Evolutionary conservation across 257 asterid genomes (phyloP).

Genomic region (Solanum tarapatanum): DNA sequence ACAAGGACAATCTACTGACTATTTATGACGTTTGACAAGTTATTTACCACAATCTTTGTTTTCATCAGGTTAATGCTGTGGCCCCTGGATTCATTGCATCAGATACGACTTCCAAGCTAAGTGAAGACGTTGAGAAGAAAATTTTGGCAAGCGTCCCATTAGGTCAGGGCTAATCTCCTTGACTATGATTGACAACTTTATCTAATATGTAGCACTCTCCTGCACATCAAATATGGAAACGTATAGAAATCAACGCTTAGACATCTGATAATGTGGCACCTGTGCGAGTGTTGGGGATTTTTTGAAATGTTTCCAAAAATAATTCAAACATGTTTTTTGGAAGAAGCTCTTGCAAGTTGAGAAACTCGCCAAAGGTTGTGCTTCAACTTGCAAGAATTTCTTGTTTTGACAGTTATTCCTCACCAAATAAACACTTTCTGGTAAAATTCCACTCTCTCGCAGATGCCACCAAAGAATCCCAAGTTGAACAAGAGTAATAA

Average conservation of each 20-base stretch:
- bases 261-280: background rate
- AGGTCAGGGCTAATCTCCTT: slow-evolving; percentile 34
- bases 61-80: slow-evolving; percentile 74
- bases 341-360: background rate
- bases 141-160: slow-evolving; percentile 63
- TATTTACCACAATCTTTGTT: background rate
- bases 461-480: background rate
- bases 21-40: background rate
- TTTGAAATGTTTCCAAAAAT: background rate
- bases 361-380: background rate
- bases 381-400: background rate
- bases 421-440: background rate
- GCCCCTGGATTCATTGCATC: slow-evolving; percentile 98
- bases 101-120: slow-evolving; percentile 86
- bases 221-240: background rate
- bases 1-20: background rate
- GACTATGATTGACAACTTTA: background rate
- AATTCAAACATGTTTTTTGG: background rate
- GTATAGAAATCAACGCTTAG: background rate
- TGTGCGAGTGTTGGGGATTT: background rate
- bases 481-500: background rate
- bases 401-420: background rate
- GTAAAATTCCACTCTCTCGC: background rate
- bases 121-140: slow-evolving; percentile 68
- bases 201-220: background rate